A percentile compares a stretch with the other conserved stretches of the same genome.
phyloP scores from a whole-genome alignment of 495 filamentous ascomycete species.

The Articulospora tetracladia region DNA sequence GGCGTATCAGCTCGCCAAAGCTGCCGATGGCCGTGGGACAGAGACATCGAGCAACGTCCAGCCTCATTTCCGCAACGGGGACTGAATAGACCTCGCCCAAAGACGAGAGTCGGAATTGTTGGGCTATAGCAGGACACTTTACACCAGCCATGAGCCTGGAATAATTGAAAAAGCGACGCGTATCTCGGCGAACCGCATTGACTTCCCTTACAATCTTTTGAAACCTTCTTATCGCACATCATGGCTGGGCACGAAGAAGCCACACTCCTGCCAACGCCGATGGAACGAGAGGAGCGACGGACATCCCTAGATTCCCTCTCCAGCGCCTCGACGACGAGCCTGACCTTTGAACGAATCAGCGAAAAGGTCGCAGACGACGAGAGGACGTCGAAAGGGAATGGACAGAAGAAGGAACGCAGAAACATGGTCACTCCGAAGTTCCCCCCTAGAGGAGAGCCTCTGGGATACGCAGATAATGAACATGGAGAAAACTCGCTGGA shows the following conservation, averaged over 20 bases:
- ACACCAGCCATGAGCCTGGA: not conserved
- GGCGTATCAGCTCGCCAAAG: not conserved
- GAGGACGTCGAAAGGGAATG: conserved; percentile 13
- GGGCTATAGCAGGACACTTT: not conserved
- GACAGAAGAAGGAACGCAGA: conserved; percentile 3
- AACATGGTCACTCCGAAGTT: conserved; percentile 22
- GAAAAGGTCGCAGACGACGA: conserved; percentile 33
- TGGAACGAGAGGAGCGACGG: conserved; percentile 21
- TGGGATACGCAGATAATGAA: conserved; percentile 18
- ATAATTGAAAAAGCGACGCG: not conserved
- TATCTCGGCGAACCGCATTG: conserved; percentile 8
- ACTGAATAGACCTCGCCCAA: not conserved
- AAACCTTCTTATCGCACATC: conserved; percentile 19
- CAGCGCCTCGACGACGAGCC: conserved; percentile 70
- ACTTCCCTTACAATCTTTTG: conserved; percentile 8
- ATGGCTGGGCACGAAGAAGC: conserved; percentile 26
- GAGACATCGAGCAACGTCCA: not conserved
- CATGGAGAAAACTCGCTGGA: conserved; percentile 22
- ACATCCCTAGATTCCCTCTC: conserved; percentile 56
- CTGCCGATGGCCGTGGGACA: not conserved
- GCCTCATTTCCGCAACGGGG: not conserved
- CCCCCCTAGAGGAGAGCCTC: conserved; percentile 13
- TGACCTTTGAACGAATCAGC: conserved; percentile 70
- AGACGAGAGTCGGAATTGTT: not conserved
- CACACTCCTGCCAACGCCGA: conserved; percentile 20